Percentiles rank a stretch among this genome's conserved stretches.
phyloP scores from a whole-genome alignment of 2,329 filamentous ascomycete species.

The Epichloe festucae region DNA sequence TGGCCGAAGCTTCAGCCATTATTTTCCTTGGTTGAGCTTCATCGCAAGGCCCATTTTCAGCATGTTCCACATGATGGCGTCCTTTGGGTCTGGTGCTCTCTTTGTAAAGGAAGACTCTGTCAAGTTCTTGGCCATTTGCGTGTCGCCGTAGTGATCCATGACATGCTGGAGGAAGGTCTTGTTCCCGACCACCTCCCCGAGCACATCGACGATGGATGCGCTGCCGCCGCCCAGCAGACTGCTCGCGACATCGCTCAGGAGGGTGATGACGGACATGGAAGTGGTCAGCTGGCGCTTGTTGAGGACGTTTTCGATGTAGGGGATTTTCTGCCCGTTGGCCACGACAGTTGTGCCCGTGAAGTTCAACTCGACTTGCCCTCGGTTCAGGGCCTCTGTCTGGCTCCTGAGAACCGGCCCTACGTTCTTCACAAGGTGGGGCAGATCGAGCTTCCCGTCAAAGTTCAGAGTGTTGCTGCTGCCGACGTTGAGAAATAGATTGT shows the following conservation, averaged over 20 bases:
- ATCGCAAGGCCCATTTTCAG: constrained; percentile 4
- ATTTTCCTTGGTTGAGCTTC: constrained; percentile 2
- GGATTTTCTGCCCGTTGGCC: constrained; percentile 28
- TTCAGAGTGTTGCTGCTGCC: constrained; percentile 31
- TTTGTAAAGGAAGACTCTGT: not conserved
- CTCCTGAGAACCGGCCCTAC: constrained; percentile 24
- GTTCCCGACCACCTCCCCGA: constrained; percentile 27
- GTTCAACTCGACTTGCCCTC: constrained; percentile 28
- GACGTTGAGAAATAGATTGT: constrained; percentile 26
- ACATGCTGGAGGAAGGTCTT: constrained; percentile 25
- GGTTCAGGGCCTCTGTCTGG: constrained; percentile 22
- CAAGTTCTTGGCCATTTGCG: constrained; percentile 3
- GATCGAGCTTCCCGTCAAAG: constrained; percentile 28
- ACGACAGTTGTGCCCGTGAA: constrained; percentile 28
- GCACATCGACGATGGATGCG: constrained; percentile 18
- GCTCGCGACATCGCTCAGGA: constrained; percentile 24
- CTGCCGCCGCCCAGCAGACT: constrained; percentile 20
- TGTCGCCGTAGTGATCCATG: constrained; percentile 21
- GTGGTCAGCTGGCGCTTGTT: constrained; percentile 24
- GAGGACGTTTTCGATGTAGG: constrained; percentile 31
- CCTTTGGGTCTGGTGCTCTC: not conserved
- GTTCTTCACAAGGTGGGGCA: constrained; percentile 29
- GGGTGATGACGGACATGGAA: constrained; percentile 23
- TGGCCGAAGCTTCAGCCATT: not conserved
- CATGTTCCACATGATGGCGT: constrained; percentile 7